Base-by-base conservation (phyloP, 768 basidiomycete genomes). In the Pisolithus orientalis region DNA sequence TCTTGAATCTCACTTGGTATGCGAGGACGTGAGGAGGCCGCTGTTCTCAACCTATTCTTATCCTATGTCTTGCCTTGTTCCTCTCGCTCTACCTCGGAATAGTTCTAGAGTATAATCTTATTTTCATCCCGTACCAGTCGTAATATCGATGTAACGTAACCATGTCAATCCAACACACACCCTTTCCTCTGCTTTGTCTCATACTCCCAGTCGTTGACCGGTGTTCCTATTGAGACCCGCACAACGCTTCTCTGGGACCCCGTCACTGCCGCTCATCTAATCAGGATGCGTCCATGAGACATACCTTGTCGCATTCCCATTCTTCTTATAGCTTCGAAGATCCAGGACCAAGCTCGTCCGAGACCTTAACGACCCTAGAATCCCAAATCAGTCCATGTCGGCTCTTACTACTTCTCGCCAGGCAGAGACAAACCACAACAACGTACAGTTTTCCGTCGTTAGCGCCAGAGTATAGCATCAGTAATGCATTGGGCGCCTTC, bases 361-460 rank as follows among this genome's bases (percentile, higher is more conserved):
- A 76, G n/a, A 85, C 73, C 52, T 75, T 80, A 14, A 85, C 76
- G 27, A 85, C 76, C 42, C 83, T 85, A 52, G 38, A 53, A 40
- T 46, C 13, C 42, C 53, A 27, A 55, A 51, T 50, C 47, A 52
- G 48, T 34, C 48, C 29, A 39, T 47, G 34, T 13, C 34, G 8
- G 11, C 4, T 34, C 0, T 13, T 34, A 13, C 5, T 10, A 32
- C 53, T 31, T 31, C 38, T 17, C 47, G 49, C 25, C 14, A 24
- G 32, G 14, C 14, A 47, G 21, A n/a, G 27, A 43, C 8, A 17
- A 17, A 14, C 9, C 46, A 3, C 29, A 1, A 25, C 25, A 11
- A 57, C 65, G 54, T n/a, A 75, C 76, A 93, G 62, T 71, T 94
- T 92, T 39, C 90, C 91, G 0, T 77, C 84, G 62, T 93, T 93